Conservation (phyloP, 2,329 filamentous ascomycete genomes). For the Septoria petroselini region DNA sequence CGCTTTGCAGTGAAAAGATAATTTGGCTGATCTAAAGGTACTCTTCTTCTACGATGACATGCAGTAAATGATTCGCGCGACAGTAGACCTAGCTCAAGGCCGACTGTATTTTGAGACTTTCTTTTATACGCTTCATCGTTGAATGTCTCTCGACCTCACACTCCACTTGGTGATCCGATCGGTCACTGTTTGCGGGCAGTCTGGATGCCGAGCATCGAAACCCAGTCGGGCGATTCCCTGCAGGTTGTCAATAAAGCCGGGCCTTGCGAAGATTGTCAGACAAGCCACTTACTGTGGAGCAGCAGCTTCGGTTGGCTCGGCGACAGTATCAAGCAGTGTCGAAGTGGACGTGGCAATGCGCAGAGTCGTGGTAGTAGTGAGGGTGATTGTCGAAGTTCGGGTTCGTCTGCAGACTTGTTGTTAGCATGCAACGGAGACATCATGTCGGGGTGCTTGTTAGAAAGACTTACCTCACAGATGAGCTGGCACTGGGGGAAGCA, state of each 20-base stretch:
- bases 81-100: no score
- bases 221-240: constrained; percentile 17
- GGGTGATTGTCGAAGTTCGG: constrained; percentile 21
- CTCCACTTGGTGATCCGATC: no score
- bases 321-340: constrained; percentile 17
- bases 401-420: constrained; percentile 13
- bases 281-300: not conserved
- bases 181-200: constrained; percentile 15
- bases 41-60: no score
- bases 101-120: no score
- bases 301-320: constrained; percentile 4
- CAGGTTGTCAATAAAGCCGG: no score
- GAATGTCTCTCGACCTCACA: no score
- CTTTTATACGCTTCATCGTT: no score
- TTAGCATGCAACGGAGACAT: not conserved
- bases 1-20: no score
- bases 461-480: constrained; percentile 26
- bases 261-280: no score
- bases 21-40: no score
- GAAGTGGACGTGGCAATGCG: constrained; percentile 25
- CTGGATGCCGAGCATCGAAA: constrained; percentile 14
- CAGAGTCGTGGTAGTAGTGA: constrained; percentile 26
- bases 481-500: constrained; percentile 15
- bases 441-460: not conserved
- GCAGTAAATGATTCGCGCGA: no score